Percentiles rank a stretch among this genome's conserved stretches.
These are phyloP conservation scores for Crithidia bombi DNA, from an alignment of 208 protist species.

Conservation along the genomic window DNA sequence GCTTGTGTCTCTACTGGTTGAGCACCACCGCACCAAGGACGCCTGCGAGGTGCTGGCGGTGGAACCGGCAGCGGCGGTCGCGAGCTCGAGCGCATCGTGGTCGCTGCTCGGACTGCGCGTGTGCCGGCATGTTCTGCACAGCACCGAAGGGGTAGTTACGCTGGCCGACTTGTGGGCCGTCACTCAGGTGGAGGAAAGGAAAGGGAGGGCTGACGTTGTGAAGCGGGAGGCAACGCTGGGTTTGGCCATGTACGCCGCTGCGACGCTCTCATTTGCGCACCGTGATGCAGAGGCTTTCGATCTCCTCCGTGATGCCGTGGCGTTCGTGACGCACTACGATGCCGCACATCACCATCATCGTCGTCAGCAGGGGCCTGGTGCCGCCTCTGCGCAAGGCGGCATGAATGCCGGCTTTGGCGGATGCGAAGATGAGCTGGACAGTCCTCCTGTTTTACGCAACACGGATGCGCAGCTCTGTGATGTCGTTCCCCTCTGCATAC, in stretches of 20 bases:
- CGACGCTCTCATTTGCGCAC: constrained; percentile 1
- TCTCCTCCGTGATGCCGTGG: constrained; percentile 14
- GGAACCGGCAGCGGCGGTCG: neutral
- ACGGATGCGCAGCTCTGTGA: constrained; percentile 21
- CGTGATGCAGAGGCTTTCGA: constrained; percentile 2
- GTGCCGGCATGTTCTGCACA: constrained; percentile 9
- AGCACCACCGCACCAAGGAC: constrained; percentile 10
- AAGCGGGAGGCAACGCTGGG: constrained; percentile 19
- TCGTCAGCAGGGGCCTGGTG: too few species aligned
- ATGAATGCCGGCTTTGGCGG: neutral
- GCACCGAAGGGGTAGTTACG: constrained; percentile 1
- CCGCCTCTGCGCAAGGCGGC: neutral
- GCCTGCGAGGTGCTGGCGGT: constrained; percentile 11
- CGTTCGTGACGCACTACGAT: constrained; percentile 28
- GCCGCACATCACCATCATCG: constrained; percentile 5
- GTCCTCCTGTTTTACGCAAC: neutral
- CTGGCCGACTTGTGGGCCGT: constrained; percentile 23
- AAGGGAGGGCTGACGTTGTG: neutral
- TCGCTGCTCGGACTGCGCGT: constrained; percentile 2
- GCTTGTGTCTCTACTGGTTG: constrained; percentile 23
- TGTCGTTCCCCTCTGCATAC: constrained; percentile 24
- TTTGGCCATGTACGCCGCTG: constrained; percentile 16
- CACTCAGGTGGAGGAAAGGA: constrained; percentile 4
- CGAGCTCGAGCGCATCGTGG: neutral
- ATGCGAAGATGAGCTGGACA: neutral